phyloP scores from a whole-genome alignment of 129 eudicot genomes.

The Escallonia rubra region DNA sequence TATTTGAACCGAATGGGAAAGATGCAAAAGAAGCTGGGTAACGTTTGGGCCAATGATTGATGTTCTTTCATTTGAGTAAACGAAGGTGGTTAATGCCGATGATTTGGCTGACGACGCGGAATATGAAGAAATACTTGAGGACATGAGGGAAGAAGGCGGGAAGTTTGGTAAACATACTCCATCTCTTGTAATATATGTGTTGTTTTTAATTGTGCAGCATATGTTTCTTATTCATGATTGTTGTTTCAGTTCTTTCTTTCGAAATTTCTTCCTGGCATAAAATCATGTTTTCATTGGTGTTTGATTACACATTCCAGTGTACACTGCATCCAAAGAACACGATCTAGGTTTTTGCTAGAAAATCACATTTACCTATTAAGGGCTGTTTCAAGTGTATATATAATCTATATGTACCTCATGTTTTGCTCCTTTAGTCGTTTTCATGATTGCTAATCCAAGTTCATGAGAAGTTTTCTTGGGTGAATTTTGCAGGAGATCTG shows the following conservation, averaged over 20 bases:
- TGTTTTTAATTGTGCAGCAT: background rate
- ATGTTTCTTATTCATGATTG: background rate
- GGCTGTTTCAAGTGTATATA: too few species aligned
- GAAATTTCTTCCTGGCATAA: background rate
- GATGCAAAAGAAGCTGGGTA: background rate
- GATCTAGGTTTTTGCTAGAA: too few species aligned
- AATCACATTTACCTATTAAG: too few species aligned
- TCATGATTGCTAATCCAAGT: background rate
- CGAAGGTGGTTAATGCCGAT: conserved; percentile 60
- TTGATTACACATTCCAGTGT: background rate
- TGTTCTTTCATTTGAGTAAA: conserved; percentile 7
- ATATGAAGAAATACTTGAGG: conserved; percentile 81
- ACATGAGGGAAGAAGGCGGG: conserved; percentile 83
- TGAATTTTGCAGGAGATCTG: conserved; percentile 47
- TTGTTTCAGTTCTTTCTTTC: background rate
- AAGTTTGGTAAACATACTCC: conserved; percentile 59
- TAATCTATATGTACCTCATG: too few species aligned
- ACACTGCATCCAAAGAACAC: too few species aligned
- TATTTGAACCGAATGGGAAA: background rate
- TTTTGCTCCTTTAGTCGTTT: background rate
- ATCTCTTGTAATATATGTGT: conserved; percentile 2
- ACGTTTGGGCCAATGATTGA: conserved; percentile 1
- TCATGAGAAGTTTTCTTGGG: background rate
- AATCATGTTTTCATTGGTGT: background rate
- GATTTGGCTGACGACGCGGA: conserved; percentile 76